Evolutionary conservation across 257 asterid genomes (phyloP).

Genomic region (Lavandula angustifolia): DNA sequence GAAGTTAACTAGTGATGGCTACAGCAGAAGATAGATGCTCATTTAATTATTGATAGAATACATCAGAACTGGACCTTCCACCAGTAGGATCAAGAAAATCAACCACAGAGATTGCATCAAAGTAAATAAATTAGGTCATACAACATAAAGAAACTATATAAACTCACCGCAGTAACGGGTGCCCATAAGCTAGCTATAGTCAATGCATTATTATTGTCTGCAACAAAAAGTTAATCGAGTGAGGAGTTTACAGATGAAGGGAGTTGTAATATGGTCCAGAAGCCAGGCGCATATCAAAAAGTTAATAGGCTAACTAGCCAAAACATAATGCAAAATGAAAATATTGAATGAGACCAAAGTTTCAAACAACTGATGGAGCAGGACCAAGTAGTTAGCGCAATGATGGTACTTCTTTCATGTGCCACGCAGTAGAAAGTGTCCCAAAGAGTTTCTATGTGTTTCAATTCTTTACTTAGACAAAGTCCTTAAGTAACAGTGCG

Average conservation of each 20-base stretch:
- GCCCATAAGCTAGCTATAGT: conserved; percentile 89
- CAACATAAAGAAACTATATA: conserved; percentile 5
- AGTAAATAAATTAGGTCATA: background rate
- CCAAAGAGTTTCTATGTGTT: background rate
- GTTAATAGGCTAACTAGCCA: background rate
- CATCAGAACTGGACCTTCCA: conserved; percentile 16
- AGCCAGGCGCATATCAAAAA: background rate
- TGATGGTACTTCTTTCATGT: conserved; percentile 14
- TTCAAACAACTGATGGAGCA: background rate
- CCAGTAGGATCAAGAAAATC: conserved; percentile 7
- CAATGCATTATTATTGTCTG: conserved; percentile 77
- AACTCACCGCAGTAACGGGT: conserved; percentile 97
- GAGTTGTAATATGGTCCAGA: no score
- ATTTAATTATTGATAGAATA: background rate
- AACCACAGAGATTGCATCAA: background rate
- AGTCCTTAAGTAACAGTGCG: background rate
- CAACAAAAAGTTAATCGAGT: conserved; percentile 35
- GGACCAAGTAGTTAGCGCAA: no score
- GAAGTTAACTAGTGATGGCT: background rate
- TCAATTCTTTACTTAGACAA: background rate
- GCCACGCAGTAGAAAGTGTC: background rate
- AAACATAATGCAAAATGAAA: background rate
- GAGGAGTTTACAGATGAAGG: background rate
- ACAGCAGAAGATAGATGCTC: background rate
- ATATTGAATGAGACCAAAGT: background rate